A percentile compares a stretch with the other conserved stretches of the same genome.
phyloP scores from a whole-genome alignment of 2,329 filamentous ascomycete genomes.

The Colletotrichum neosansevieriae region DNA sequence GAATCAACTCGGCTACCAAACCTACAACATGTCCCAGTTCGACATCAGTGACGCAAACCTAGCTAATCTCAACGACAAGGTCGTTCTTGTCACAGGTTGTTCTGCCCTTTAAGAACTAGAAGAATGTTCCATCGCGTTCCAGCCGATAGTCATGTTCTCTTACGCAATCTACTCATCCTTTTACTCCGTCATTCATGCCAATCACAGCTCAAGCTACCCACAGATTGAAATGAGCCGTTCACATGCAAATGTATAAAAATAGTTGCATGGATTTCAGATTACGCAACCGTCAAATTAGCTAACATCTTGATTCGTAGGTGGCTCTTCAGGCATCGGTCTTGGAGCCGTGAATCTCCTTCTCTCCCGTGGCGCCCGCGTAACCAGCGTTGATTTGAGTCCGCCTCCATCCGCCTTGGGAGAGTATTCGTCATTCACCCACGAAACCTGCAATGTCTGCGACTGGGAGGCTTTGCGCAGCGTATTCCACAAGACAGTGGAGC shows the following conservation, averaged over 20 bases:
- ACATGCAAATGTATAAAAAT: neutral
- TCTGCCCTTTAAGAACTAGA: neutral
- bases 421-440: neutral
- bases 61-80: neutral
- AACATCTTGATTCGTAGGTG: neutral
- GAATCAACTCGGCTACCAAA: too few relatives aligned
- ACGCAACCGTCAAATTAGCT: neutral
- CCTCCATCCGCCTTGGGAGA: neutral
- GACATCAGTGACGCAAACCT: neutral
- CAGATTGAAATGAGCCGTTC: too few relatives aligned
- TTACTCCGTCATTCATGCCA: too few relatives aligned
- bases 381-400: neutral
- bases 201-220: too few relatives aligned
- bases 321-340: constrained; percentile 2
- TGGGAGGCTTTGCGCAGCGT: constrained; percentile 5
- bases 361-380: constrained; percentile 1
- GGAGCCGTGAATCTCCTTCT: neutral
- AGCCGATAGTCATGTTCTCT: neutral
- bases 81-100: constrained; percentile 1
- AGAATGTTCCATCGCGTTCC: neutral
- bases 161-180: too few relatives aligned
- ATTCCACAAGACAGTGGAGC: neutral
- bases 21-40: neutral
- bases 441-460: constrained; percentile 1
- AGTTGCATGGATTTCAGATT: neutral